Conservation (phyloP, 495 filamentous ascomycete species). For the Penicillium steckii region DNA sequence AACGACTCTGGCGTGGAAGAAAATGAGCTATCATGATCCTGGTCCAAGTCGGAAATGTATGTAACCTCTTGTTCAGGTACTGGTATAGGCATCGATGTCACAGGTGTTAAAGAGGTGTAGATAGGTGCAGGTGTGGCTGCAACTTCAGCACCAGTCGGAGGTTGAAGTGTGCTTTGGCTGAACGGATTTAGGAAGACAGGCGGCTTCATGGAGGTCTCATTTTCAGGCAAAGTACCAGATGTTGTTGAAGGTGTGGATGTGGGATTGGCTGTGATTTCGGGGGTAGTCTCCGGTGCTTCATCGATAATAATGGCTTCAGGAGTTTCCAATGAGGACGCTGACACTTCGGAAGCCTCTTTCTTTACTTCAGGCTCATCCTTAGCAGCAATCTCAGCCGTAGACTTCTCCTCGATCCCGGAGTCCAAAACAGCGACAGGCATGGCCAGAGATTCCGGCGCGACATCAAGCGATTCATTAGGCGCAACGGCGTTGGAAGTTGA, state of each 20-base stretch:
- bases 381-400: background rate
- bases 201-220: background rate
- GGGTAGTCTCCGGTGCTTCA: background rate
- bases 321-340: slow-evolving; percentile 4
- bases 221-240: background rate
- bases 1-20: slow-evolving; percentile 62
- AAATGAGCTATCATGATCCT: slow-evolving; percentile 35
- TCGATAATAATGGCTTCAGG: background rate
- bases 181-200: background rate
- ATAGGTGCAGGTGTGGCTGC: background rate
- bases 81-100: background rate
- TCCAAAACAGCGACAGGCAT: slow-evolving; percentile 20
- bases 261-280: background rate
- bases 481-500: background rate
- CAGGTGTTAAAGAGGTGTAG: background rate
- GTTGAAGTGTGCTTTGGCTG: background rate
- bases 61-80: background rate
- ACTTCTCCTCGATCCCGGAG: background rate
- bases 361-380: background rate
- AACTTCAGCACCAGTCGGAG: background rate
- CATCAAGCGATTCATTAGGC: background rate
- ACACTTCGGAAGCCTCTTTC: background rate
- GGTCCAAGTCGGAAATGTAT: slow-evolving; percentile 12
- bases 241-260: too few species aligned
- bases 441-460: slow-evolving; percentile 9